Evolutionary conservation across 176 grass and related monocot species (phyloP).

Genomic region (Oryza nivara): DNA sequence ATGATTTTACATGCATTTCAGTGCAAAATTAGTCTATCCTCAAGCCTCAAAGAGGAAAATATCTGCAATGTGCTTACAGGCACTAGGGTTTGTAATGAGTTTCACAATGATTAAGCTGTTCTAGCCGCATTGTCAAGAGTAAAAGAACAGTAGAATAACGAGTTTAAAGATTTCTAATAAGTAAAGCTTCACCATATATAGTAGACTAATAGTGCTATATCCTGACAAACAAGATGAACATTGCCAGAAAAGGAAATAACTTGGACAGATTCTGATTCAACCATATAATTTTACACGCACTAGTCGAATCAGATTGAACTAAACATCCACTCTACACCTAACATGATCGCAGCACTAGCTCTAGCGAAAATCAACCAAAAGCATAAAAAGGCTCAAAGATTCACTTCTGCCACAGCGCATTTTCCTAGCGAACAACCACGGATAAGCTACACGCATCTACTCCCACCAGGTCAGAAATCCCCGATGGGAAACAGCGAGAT

Average conservation of each 20-base stretch:
- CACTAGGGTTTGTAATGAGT: neutral
- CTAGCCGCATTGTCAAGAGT: neutral
- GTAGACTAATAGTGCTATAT: too few species aligned
- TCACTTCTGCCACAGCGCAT: neutral
- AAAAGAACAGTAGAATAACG: neutral
- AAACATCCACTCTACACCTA: neutral
- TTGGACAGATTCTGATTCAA: neutral
- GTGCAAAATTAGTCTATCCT: neutral
- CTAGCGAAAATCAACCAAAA: neutral
- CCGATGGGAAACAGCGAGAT: neutral
- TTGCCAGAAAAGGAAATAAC: neutral
- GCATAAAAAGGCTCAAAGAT: neutral
- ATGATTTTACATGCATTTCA: neutral
- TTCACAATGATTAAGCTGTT: neutral
- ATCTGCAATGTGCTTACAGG: neutral
- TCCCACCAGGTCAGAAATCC: neutral
- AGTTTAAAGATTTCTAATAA: neutral
- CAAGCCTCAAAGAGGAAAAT: neutral
- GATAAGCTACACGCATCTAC: neutral
- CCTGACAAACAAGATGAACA: neutral
- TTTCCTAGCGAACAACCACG: neutral
- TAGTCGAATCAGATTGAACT: neutral
- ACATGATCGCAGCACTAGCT: too few species aligned
- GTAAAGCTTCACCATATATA: neutral
- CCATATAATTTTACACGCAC: neutral